Conservation (phyloP, 768 basidiomycete species). For the Thelephora ganbajun region DNA sequence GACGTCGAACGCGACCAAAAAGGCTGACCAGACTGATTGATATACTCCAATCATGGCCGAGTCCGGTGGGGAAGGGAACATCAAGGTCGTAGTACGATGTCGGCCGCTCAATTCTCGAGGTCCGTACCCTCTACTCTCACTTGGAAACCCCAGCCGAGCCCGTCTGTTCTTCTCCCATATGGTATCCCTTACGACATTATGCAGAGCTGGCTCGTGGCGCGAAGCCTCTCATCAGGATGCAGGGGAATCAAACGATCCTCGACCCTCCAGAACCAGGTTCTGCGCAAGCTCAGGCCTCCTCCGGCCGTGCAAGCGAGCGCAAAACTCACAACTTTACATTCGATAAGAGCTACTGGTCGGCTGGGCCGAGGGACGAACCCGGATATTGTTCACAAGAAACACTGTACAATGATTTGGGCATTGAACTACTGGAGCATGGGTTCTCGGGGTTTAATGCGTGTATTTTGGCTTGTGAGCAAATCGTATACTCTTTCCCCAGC, state of each 20-base stretch:
- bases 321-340: constrained; percentile 87
- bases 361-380: constrained; percentile 78
- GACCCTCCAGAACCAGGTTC: constrained; percentile 79
- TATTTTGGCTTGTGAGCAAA: constrained; percentile 86
- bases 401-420: constrained; percentile 85
- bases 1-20: no score
- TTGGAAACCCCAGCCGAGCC: neutral
- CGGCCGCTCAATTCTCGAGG: constrained; percentile 92
- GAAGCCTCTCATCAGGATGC: constrained; percentile 88
- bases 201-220: constrained; percentile 88
- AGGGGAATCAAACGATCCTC: constrained; percentile 83
- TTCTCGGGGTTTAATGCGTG: constrained; percentile 97
- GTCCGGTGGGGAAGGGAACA: constrained; percentile 64
- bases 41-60: constrained; percentile 40
- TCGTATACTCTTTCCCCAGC: constrained; percentile 12
- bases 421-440: constrained; percentile 87
- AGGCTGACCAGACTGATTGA: no score
- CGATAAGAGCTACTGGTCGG: constrained; percentile 97
- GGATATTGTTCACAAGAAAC: constrained; percentile 91
- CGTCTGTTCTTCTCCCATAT: neutral
- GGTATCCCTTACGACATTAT: neutral
- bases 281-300: constrained; percentile 32
- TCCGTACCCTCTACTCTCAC: constrained; percentile 24
- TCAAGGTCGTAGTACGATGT: constrained; percentile 92
- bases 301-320: constrained; percentile 78